Conservation (phyloP, 2,329 filamentous ascomycete species). For the Aulographum hederae region DNA sequence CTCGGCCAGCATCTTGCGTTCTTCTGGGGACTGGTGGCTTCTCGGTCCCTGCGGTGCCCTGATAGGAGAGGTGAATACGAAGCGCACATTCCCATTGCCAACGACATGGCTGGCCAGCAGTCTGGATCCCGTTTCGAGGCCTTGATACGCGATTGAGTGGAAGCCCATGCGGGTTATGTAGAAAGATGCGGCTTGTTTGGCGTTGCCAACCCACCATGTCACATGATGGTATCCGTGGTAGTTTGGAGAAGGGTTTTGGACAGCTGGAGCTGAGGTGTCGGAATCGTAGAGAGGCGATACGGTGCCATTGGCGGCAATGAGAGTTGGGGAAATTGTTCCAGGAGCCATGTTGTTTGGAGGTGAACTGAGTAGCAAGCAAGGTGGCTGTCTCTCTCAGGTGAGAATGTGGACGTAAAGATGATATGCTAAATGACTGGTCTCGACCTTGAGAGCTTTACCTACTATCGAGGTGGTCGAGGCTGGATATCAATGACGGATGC, state of each 20-base stretch:
- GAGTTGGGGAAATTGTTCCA: too few species aligned
- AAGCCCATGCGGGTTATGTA: conserved; percentile 83
- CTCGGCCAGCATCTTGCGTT: conserved; percentile 47
- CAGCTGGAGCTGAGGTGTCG: too few species aligned
- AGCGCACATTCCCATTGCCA: conserved; percentile 55
- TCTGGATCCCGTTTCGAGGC: conserved; percentile 73
- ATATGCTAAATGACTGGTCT: too few species aligned
- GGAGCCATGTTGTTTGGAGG: too few species aligned
- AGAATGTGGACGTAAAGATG: too few species aligned
- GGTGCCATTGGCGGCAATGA: too few species aligned
- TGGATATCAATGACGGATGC: too few species aligned
- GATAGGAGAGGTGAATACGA: conserved; percentile 70
- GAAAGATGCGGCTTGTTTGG: conserved; percentile 82
- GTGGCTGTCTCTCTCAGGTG: too few species aligned
- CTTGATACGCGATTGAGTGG: conserved; percentile 61
- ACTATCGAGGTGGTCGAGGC: too few species aligned
- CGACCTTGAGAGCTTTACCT: too few species aligned
- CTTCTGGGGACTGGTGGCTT: conserved; percentile 23
- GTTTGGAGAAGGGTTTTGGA: conserved; percentile 27
- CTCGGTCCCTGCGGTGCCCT: conserved; percentile 22
- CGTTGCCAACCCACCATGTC: conserved; percentile 93
- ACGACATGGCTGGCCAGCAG: conserved; percentile 72
- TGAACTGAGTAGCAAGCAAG: too few species aligned
- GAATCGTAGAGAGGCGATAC: too few species aligned
- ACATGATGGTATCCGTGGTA: conserved; percentile 85